phyloP scores from a whole-genome alignment of 805 yeast species.

The Priceomyces haplophilus region DNA sequence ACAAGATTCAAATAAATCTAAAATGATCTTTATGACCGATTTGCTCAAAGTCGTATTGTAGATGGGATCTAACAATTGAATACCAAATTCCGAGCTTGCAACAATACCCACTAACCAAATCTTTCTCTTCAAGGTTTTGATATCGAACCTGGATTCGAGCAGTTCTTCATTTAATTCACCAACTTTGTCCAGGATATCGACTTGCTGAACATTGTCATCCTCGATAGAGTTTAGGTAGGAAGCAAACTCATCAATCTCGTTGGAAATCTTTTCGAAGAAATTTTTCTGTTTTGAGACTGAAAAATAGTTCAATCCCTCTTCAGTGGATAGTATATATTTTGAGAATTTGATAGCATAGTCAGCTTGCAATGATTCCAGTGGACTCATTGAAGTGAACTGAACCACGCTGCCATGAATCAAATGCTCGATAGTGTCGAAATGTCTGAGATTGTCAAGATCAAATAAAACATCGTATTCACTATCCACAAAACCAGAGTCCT shows the following conservation, averaged over 20 bases:
- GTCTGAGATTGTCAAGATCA: slow-evolving; percentile 41
- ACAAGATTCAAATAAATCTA: slow-evolving; percentile 33
- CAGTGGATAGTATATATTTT: slow-evolving; percentile 74
- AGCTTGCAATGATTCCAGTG: neutral
- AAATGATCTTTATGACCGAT: slow-evolving; percentile 44
- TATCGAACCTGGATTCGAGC: neutral
- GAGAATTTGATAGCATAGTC: slow-evolving; percentile 49
- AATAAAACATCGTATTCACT: slow-evolving; percentile 70
- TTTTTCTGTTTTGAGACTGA: slow-evolving; percentile 40
- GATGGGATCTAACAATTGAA: slow-evolving; percentile 39
- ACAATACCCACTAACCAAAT: slow-evolving; percentile 88
- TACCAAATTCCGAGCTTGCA: slow-evolving; percentile 70
- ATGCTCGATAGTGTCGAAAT: slow-evolving; percentile 48
- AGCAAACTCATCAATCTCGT: slow-evolving; percentile 10
- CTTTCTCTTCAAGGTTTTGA: slow-evolving; percentile 54
- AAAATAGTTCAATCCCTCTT: slow-evolving; percentile 69
- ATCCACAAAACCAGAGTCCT: slow-evolving; percentile 57
- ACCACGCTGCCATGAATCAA: slow-evolving; percentile 23
- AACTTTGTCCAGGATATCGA: slow-evolving; percentile 27
- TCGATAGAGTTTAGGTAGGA: slow-evolving; percentile 11
- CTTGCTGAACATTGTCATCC: slow-evolving; percentile 15
- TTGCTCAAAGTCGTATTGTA: slow-evolving; percentile 18
- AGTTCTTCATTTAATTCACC: slow-evolving; percentile 20
- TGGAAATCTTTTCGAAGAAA: slow-evolving; percentile 37
- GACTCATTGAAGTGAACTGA: slow-evolving; percentile 17